phyloP scores from a whole-genome alignment of 2,329 filamentous ascomycete genomes.

The Leptographium lundbergii region DNA sequence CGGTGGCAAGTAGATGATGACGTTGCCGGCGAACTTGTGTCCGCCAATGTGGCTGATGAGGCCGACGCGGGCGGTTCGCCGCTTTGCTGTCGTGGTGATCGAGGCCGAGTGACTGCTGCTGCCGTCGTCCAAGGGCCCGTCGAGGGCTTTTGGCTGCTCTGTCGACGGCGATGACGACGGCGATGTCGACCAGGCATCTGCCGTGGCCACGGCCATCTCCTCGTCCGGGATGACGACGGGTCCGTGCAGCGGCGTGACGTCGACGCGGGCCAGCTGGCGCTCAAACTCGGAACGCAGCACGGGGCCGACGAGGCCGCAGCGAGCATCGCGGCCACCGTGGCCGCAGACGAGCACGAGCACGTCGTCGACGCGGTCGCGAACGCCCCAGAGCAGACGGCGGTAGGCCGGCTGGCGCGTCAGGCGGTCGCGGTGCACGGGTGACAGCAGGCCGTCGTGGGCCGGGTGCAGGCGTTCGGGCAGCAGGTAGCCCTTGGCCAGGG shows the following conservation, averaged over 20 bases:
- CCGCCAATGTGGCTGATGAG: slow-evolving; percentile 71
- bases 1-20: slow-evolving; percentile 68
- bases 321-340: slow-evolving; percentile 66
- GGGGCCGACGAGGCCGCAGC: slow-evolving; percentile 74
- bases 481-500: slow-evolving; percentile 52
- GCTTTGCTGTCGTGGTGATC: background rate
- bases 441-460: slow-evolving; percentile 41
- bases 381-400: slow-evolving; percentile 37
- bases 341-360: slow-evolving; percentile 78
- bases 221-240: slow-evolving; percentile 27
- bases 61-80: slow-evolving; percentile 46
- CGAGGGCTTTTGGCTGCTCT: background rate
- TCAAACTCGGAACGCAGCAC: slow-evolving; percentile 60
- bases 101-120: background rate
- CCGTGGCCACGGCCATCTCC: background rate
- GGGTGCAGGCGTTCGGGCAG: slow-evolving; percentile 50
- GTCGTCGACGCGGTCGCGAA: slow-evolving; percentile 46
- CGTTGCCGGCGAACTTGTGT: slow-evolving; percentile 76
- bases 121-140: background rate
- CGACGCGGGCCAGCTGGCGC: slow-evolving; percentile 36
- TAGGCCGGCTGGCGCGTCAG: slow-evolving; percentile 38
- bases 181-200: background rate
- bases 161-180: background rate
- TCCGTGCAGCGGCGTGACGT: slow-evolving; percentile 34
- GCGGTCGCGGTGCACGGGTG: slow-evolving; percentile 42